These are phyloP conservation scores for Calonectria hawksworthii DNA, from an alignment of 2,329 filamentous ascomycete species.

Conservation along the genomic window DNA sequence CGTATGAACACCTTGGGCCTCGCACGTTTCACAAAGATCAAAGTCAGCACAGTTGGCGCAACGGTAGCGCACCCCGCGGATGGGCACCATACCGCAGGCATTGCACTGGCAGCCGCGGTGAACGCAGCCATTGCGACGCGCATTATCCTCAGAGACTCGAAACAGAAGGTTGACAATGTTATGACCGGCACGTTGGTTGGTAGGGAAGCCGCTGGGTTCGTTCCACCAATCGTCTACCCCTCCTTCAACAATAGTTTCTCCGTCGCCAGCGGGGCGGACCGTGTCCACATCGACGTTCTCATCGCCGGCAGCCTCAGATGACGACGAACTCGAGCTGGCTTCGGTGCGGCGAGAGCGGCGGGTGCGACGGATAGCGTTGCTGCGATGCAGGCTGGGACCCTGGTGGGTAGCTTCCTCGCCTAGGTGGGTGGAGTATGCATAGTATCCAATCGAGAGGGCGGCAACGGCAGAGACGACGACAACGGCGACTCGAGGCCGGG, in stretches of 20 bases:
- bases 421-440: constrained; percentile 63
- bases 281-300: constrained; percentile 57
- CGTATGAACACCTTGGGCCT: constrained; percentile 81
- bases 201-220: constrained; percentile 55
- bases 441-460: constrained; percentile 70
- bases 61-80: constrained; percentile 91
- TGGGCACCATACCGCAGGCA: constrained; percentile 87
- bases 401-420: constrained; percentile 43
- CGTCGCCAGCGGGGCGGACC: constrained; percentile 50
- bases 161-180: constrained; percentile 90
- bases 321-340: constrained; percentile 58
- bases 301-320: constrained; percentile 58
- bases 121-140: constrained; percentile 87
- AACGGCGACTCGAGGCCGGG: constrained; percentile 68
- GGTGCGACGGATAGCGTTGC: constrained; percentile 74
- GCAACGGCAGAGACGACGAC: constrained; percentile 69
- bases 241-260: constrained; percentile 56
- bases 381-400: constrained; percentile 68
- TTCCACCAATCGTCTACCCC: constrained; percentile 68
- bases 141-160: constrained; percentile 93
- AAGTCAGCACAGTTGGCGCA: constrained; percentile 97
- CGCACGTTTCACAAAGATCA: constrained; percentile 94
- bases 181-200: constrained; percentile 72
- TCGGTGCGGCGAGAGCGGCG: constrained; percentile 54
- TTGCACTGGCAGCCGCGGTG: constrained; percentile 96